A percentile compares a stretch with the other conserved stretches of the same genome.
These are phyloP conservation scores for Vitis rotundifolia DNA, from an alignment of 164 flowering plant genomes.

Conservation along the genomic window DNA sequence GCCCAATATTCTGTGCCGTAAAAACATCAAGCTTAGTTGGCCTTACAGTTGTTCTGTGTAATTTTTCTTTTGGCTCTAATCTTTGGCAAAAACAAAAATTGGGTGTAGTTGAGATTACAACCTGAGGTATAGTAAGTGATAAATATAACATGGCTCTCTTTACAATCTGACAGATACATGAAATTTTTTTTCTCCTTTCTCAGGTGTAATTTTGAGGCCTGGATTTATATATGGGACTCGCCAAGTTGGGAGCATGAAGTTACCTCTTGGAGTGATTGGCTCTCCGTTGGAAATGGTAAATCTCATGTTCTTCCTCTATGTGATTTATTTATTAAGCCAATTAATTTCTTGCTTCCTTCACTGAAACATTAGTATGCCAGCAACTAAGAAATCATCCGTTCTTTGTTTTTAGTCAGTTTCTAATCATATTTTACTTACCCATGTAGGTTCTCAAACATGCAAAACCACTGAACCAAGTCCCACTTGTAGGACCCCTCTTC, in stretches of 20 bases:
- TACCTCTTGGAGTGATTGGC: constrained; percentile 86
- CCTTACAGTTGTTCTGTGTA: too few species aligned
- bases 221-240: constrained; percentile 96
- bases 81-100: too few species aligned
- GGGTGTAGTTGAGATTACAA: too few species aligned
- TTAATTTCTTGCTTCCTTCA: too few species aligned
- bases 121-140: too few species aligned
- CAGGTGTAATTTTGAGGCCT: constrained; percentile 92
- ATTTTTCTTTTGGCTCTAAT: too few species aligned
- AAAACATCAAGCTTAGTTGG: too few species aligned
- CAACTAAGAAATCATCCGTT: too few species aligned
- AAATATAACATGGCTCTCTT: too few species aligned
- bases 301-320: neutral
- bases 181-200: constrained; percentile 7
- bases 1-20: too few species aligned
- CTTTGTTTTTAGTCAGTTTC: neutral
- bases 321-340: too few species aligned
- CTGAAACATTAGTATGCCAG: too few species aligned
- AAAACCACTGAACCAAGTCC: constrained; percentile 72
- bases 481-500: constrained; percentile 80
- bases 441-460: constrained; percentile 77
- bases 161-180: neutral
- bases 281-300: constrained; percentile 92
- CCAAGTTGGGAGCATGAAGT: constrained; percentile 74
- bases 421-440: neutral